A percentile compares a stretch with the other conserved stretches of the same genome.
Evolutionary conservation across 2,329 filamentous ascomycete genomes (phyloP).

Genomic region (Beauveria pseudobassiana): DNA sequence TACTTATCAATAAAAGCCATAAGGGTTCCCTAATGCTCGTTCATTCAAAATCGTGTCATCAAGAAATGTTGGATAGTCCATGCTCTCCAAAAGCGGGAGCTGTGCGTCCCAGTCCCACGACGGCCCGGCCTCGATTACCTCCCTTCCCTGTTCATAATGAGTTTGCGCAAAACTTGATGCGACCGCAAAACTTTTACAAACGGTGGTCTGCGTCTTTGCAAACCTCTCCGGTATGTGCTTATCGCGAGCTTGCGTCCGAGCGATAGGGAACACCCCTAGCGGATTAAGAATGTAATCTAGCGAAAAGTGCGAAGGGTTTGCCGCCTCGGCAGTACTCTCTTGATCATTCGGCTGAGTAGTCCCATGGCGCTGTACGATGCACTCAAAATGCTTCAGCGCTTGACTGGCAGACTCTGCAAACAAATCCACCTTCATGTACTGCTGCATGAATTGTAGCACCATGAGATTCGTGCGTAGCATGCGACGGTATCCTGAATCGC

Average conservation of each 20-base stretch:
- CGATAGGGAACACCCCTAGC: slow-evolving; percentile 8
- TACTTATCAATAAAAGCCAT: neutral
- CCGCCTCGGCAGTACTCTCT: neutral
- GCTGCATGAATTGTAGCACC: slow-evolving; percentile 7
- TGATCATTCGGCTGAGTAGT: neutral
- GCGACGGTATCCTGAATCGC: neutral
- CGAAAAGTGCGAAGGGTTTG: slow-evolving; percentile 3
- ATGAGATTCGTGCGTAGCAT: neutral
- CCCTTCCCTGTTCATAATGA: neutral
- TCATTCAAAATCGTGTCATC: neutral
- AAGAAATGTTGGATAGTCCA: slow-evolving; percentile 11
- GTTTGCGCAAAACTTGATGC: neutral
- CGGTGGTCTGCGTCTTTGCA: neutral
- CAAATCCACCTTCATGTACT: slow-evolving; percentile 9
- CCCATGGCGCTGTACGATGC: neutral
- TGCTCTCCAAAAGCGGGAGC: slow-evolving; percentile 5
- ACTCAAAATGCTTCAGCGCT: slow-evolving; percentile 8
- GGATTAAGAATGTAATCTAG: slow-evolving; percentile 11
- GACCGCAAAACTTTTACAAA: neutral
- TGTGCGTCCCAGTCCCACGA: slow-evolving; percentile 9
- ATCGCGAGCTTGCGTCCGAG: slow-evolving; percentile 7
- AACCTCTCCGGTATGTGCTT: slow-evolving; percentile 2
- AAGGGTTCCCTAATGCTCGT: neutral
- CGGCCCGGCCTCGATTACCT: neutral
- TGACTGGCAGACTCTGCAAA: slow-evolving; percentile 8